Base-by-base conservation (phyloP, 2,329 filamentous ascomycete species). In the Cephalotrichum gorgonifer region DNA sequence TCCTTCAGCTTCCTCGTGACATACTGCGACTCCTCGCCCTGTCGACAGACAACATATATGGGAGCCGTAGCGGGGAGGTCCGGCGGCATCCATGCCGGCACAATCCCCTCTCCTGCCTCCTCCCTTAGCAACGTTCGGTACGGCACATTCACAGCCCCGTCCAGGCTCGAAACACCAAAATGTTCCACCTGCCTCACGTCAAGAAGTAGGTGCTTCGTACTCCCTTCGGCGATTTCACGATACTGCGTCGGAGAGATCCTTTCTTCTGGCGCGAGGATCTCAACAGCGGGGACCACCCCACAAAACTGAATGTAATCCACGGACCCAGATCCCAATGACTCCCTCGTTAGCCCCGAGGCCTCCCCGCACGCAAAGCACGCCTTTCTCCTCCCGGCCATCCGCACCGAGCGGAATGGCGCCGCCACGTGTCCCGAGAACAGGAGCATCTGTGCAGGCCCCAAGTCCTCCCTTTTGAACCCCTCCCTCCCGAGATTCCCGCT, bases 251-350 rank as follows among this genome's bases (percentile, higher is more conserved):
- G 81, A 0, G 80, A 77, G 30, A 95, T 74, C 8, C 89, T 77
- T 55, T 93, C 85, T 1, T 81, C 72, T 0, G 79, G 66, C 6
- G 58, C 60, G 1, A 95, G 71, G 3, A 85, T 53, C 9, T 70
- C 66, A 17, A 84, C 68, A 0, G 80, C 75, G 45, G 61, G 54
- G 1, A 67, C 63, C 1, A 79, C 73, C 4, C 90, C 89, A 60
- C 91, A 97, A 60, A 97, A 96, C 47, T 84, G 80, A 1, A 86
- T 75, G 61, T 97, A 97, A 60, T 96, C 88, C 43, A 90, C 70
- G 5, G 78, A 82, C 0, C 85, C 84, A 0, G 73, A 75, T 20
- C 64, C 69, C 47, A 95, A 66, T 7, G 74, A 76, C 11, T 82
- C 72, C 7, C 79, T 61, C 0, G 83, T 84, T 11, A 96, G 72